phyloP scores from a whole-genome alignment of 1,284 basidiomycete genomes.

The Anthracocystis panici-leucophaei region DNA sequence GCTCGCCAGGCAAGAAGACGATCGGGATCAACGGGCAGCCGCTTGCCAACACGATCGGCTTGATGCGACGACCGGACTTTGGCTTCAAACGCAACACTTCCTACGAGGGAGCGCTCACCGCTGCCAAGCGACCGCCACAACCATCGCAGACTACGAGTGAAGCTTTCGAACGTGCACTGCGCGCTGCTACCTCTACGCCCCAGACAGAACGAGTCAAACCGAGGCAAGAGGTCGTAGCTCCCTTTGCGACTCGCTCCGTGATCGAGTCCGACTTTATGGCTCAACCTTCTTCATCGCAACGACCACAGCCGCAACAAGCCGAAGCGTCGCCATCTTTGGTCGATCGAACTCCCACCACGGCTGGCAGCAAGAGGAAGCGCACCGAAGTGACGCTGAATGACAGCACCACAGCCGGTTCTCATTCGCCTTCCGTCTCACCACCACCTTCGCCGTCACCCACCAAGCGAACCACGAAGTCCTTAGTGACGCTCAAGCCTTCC shows the following conservation, averaged over 20 bases:
- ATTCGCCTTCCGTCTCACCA: constrained; percentile 32
- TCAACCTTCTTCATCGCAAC: constrained; percentile 13
- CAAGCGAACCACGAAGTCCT: constrained; percentile 19
- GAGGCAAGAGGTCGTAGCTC: constrained; percentile 27
- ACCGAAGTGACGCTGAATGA: not conserved
- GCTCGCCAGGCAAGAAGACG: constrained; percentile 28
- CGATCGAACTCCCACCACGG: constrained; percentile 12
- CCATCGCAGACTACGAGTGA: constrained; percentile 30
- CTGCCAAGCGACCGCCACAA: constrained; percentile 27
- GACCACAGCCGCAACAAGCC: constrained; percentile 5
- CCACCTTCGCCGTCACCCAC: constrained; percentile 40
- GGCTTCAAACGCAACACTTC: constrained; percentile 37
- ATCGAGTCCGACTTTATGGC: constrained; percentile 44
- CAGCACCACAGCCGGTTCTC: not conserved
- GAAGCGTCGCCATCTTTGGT: constrained; percentile 7
- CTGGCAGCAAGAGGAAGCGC: constrained; percentile 22
- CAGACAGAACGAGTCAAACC: constrained; percentile 38
- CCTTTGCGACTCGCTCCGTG: constrained; percentile 44
- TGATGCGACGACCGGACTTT: constrained; percentile 45
- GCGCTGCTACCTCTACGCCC: constrained; percentile 34
- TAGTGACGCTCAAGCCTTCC: constrained; percentile 14
- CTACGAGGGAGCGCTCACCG: constrained; percentile 23
- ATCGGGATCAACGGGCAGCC: constrained; percentile 20
- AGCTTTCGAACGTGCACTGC: constrained; percentile 43
- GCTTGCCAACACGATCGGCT: not conserved